Evolutionary conservation across 192 early-diverging fungal species (phyloP).

Genomic region (Entomortierella beljakovae): DNA sequence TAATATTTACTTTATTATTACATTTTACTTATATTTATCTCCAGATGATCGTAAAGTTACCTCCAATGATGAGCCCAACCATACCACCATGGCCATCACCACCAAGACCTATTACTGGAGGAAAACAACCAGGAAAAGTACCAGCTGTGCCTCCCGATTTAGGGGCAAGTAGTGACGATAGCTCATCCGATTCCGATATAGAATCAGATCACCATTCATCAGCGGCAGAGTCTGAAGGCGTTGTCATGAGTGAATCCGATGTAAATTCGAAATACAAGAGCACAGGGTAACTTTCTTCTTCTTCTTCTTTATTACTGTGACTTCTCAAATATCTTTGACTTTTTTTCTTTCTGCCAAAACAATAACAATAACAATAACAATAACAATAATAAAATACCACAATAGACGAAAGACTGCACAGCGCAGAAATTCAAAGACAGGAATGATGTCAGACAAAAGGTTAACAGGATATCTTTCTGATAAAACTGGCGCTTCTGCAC

Average conservation of each 20-base stretch:
- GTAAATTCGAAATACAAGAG: conserved; percentile 11
- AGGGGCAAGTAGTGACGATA: conserved; percentile 12
- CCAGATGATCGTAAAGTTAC: conserved; percentile 27
- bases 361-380: no score
- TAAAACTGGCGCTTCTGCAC: neutral
- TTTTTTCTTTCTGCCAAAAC: neutral
- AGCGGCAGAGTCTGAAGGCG: conserved; percentile 12
- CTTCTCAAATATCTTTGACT: neutral
- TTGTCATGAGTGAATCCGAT: conserved; percentile 9
- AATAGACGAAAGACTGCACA: conserved; percentile 19
- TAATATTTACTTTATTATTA: neutral
- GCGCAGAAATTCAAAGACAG: conserved; percentile 13
- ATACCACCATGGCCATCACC: conserved; percentile 12
- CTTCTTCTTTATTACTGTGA: neutral
- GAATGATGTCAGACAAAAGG: conserved; percentile 1
- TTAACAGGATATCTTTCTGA: conserved; percentile 1
- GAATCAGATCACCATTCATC: conserved; percentile 9
- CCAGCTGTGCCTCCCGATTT: conserved; percentile 16
- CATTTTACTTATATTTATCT: neutral
- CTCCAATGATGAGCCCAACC: conserved; percentile 14
- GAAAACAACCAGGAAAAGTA: conserved; percentile 32
- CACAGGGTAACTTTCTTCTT: conserved; percentile 9
- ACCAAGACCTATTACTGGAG: conserved; percentile 18
- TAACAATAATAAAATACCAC: no score
- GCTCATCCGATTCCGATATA: conserved; percentile 16